Evolutionary conservation across 2,329 filamentous ascomycete genomes (phyloP), one percentile per base, ranked within the genome.

Genomic region (Penicillium fuscoglaucum): DNA sequence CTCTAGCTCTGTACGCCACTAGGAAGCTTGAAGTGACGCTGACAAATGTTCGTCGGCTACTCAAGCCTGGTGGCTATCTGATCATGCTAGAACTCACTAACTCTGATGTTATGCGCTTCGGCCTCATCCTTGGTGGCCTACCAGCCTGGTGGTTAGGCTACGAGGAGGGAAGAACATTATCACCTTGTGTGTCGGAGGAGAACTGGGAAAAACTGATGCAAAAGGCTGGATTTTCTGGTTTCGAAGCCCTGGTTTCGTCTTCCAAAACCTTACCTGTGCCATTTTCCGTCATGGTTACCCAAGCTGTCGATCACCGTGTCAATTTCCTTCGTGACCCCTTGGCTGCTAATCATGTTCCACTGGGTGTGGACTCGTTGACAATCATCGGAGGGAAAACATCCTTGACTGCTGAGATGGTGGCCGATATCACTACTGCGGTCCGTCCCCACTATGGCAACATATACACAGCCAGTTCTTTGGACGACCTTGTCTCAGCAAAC

Each of bases 11-110:
- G 1, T 64, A 62, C 37, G 75, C 77, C 0, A 69, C 45, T 24
- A 68, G 29, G 65, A 46, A 72, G 65, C 33, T 61, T 72, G 58
- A 62, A n/a, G 21, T 17, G 4, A 64, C 65, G 6, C 47, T 69
- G 0, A 21, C 33, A 4, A 74, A 80, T 52, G 62, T 74, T 0
- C 72, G 78, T 0, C 60, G 60, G 0, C 62, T 82, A 0, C 65
- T 82, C 0, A 77, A 74, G 48, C 78, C 81, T 2, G 81, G 80
- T 2, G 82, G 82, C 0, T 78, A 77, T 55, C 65, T 84, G 0
- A 37, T 83, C 3, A 44, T 81, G 0, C 43, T 79, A 1, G 81
- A 84, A 56, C 56, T 77, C 1, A 75, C 68, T 1, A 51, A 67
- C 13, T 55, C 61, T 5, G 59, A 60, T 6, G 31, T 61, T 2